phyloP scores from a whole-genome alignment of 371 early-diverging fungal species.

The Mortierella sp. region DNA sequence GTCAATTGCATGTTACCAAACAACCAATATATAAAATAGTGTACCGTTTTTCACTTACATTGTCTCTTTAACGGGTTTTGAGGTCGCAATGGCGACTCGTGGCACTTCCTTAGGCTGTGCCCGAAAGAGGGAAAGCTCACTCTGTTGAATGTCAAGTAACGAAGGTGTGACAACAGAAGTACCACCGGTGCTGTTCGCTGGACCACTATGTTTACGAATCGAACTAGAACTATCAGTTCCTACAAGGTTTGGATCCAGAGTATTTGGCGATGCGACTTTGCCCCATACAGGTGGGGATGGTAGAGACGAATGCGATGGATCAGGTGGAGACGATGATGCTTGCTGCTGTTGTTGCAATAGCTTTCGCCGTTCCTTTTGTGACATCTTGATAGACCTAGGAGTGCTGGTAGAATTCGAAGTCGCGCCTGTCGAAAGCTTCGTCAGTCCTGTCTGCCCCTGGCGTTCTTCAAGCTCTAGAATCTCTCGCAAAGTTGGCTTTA shows the following conservation, averaged over 20 bases:
- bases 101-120: conserved; percentile 37
- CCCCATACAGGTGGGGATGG: conserved; percentile 29
- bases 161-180: conserved; percentile 5
- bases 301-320: neutral
- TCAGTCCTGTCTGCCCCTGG: conserved; percentile 12
- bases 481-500: conserved; percentile 58
- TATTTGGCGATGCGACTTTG: conserved; percentile 13
- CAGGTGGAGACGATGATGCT: neutral
- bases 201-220: neutral
- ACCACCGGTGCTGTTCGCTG: neutral
- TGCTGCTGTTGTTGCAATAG: conserved; percentile 33
- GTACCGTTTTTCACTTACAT: conserved; percentile 13
- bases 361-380: conserved; percentile 53
- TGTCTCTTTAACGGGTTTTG: conserved; percentile 51
- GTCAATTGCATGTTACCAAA: too few species aligned
- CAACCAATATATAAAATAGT: neutral
- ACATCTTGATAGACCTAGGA: conserved; percentile 31
- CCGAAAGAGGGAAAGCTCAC: conserved; percentile 37
- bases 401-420: neutral
- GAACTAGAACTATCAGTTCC: neutral
- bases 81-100: conserved; percentile 41
- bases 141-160: conserved; percentile 40
- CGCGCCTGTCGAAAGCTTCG: neutral
- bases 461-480: conserved; percentile 51
- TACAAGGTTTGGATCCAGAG: neutral